These are phyloP conservation scores for Amylostereum areolatum DNA, from an alignment of 1,284 basidiomycete genomes.

Conservation along the genomic window DNA sequence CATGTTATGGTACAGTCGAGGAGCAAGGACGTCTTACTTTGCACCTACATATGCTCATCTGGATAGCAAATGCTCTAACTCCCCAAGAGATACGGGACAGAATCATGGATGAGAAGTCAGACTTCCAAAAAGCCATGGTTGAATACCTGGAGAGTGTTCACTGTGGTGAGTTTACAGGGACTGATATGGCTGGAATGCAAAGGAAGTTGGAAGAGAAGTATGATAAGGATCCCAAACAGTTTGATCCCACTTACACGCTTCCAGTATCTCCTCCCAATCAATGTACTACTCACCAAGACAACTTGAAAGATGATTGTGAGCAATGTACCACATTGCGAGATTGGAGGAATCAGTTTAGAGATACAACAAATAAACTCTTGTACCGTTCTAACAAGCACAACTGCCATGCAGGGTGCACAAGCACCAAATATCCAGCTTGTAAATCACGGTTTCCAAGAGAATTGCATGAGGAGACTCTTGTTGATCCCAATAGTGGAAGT, in stretches of 20 bases:
- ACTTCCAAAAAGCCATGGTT: conserved; percentile 13
- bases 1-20: not conserved
- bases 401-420: conserved; percentile 5
- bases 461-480: conserved; percentile 11
- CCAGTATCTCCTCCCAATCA: not conserved
- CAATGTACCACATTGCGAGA: not conserved
- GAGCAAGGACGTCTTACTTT: not conserved
- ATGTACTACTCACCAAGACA: not conserved
- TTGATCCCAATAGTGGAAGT: conserved; percentile 21
- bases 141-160: conserved; percentile 13
- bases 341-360: conserved; percentile 6
- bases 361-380: conserved; percentile 8
- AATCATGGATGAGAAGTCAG: conserved; percentile 5
- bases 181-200: not conserved
- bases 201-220: not conserved
- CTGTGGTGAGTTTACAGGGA: not conserved
- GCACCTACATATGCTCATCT: not conserved
- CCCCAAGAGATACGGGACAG: not conserved
- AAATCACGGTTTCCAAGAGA: conserved; percentile 26
- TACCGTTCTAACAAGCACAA: conserved; percentile 10
- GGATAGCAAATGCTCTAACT: not conserved
- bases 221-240: not conserved
- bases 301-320: not conserved
- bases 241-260: not conserved
- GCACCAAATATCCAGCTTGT: conserved; percentile 13